Evolutionary conservation across 2,329 filamentous ascomycete species (phyloP).

Genomic region (Fusarium domesticum): DNA sequence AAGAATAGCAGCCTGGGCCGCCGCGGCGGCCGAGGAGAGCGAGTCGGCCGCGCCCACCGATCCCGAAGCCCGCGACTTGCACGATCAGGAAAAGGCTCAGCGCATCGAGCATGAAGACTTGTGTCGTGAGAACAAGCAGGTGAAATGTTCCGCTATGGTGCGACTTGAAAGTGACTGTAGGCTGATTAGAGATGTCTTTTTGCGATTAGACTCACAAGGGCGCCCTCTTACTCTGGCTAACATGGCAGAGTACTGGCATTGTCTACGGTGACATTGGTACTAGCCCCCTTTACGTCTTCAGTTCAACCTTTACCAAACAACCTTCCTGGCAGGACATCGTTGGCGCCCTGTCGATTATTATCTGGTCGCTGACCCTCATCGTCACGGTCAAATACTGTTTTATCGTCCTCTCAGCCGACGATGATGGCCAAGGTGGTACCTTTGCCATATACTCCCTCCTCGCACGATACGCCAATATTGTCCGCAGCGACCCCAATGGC

Average conservation of each 20-base stretch:
- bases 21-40: conserved; percentile 23
- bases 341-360: conserved; percentile 63
- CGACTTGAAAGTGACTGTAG: conserved; percentile 1
- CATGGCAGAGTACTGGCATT: conserved; percentile 63
- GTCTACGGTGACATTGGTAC: conserved; percentile 69
- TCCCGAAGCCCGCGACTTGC: conserved; percentile 27
- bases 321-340: conserved; percentile 59
- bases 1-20: conserved; percentile 27
- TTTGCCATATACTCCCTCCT: conserved; percentile 66
- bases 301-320: conserved; percentile 59
- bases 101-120: conserved; percentile 30
- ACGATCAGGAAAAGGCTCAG: conserved; percentile 31
- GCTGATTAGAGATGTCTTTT: conserved; percentile 6
- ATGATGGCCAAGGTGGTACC: conserved; percentile 69
- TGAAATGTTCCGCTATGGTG: not conserved
- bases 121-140: conserved; percentile 29
- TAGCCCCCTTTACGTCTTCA: conserved; percentile 68
- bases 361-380: conserved; percentile 67
- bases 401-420: conserved; percentile 63
- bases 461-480: conserved; percentile 58
- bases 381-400: conserved; percentile 68
- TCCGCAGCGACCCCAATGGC: conserved; percentile 53
- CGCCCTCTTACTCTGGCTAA: conserved; percentile 42
- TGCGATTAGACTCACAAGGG: conserved; percentile 28
- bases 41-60: conserved; percentile 23